These are phyloP conservation scores for Cercospora citrullina DNA, from an alignment of 2,329 filamentous ascomycete genomes.

Conservation along the genomic window DNA sequence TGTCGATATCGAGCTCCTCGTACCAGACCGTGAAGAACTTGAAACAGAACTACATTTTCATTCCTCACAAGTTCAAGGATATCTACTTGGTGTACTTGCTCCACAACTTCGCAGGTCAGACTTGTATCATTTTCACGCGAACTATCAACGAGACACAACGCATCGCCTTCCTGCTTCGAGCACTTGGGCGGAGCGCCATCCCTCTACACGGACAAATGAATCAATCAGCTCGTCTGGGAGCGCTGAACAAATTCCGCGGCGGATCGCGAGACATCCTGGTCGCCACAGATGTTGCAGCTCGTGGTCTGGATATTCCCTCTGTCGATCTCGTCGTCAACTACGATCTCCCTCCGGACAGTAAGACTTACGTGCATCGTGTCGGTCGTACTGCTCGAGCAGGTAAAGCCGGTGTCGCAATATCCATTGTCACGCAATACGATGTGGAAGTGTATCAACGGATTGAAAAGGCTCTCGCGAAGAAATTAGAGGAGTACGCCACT, in stretches of 20 bases:
- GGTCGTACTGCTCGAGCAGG: conserved; percentile 86
- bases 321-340: conserved; percentile 86
- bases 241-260: conserved; percentile 85
- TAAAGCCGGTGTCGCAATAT: conserved; percentile 78
- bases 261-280: conserved; percentile 82
- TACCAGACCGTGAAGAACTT: conserved; percentile 91
- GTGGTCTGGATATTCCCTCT: conserved; percentile 89
- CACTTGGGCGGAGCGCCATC: conserved; percentile 85
- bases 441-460: conserved; percentile 78
- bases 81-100: conserved; percentile 82
- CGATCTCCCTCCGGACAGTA: conserved; percentile 79
- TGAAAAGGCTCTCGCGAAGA: conserved; percentile 76
- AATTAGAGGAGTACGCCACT: conserved; percentile 67
- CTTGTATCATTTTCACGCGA: conserved; percentile 84
- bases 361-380: conserved; percentile 88
- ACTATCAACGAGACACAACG: conserved; percentile 91
- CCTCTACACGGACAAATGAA: conserved; percentile 90
- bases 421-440: conserved; percentile 84
- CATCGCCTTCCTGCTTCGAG: conserved; percentile 76
- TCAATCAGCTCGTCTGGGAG: conserved; percentile 81
- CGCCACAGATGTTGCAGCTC: conserved; percentile 89
- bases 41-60: conserved; percentile 81
- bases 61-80: conserved; percentile 85
- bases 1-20: conserved; percentile 78
- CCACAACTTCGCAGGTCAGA: conserved; percentile 84